Evolutionary conservation across 768 basidiomycete genomes (phyloP).

Genomic region (Gyrodon lividus): DNA sequence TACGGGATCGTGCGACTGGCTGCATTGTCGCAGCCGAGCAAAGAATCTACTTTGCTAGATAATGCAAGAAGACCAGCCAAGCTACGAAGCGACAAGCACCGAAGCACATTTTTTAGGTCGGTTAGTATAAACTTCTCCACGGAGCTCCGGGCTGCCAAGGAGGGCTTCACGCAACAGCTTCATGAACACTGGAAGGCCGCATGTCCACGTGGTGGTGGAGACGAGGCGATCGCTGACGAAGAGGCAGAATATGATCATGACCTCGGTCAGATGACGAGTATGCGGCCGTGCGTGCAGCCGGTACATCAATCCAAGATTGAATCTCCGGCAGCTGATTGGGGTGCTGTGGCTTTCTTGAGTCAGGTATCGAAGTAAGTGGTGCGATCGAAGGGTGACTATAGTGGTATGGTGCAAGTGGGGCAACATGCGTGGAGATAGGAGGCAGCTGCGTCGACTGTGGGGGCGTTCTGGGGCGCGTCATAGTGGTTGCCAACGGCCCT

Average conservation of each 20-base stretch:
- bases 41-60: conserved; percentile 16
- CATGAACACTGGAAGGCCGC: conserved; percentile 29
- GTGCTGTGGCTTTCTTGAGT: conserved; percentile 33
- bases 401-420: conserved; percentile 45
- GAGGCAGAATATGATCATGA: conserved; percentile 29
- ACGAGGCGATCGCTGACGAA: conserved; percentile 35
- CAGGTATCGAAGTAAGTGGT: conserved; percentile 40
- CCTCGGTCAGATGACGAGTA: conserved; percentile 32
- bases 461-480: conserved; percentile 49
- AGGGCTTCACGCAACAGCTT: conserved; percentile 28
- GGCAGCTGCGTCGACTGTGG: conserved; percentile 45
- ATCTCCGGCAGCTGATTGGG: conserved; percentile 45
- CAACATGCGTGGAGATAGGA: conserved; percentile 42
- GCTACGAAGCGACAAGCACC: conserved; percentile 8
- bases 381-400: conserved; percentile 55
- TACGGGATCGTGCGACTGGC: conserved; percentile 17
- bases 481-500: conserved; percentile 57
- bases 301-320: conserved; percentile 45
- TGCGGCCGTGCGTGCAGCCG: conserved; percentile 24
- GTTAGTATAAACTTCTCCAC: conserved; percentile 1
- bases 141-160: conserved; percentile 20
- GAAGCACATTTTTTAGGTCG: conserved; percentile 8
- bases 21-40: conserved; percentile 5
- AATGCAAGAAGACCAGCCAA: conserved; percentile 20
- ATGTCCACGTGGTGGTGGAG: conserved; percentile 35